Conservation (phyloP, 2,329 filamentous ascomycete genomes). For the Hypoxylon sp. region DNA sequence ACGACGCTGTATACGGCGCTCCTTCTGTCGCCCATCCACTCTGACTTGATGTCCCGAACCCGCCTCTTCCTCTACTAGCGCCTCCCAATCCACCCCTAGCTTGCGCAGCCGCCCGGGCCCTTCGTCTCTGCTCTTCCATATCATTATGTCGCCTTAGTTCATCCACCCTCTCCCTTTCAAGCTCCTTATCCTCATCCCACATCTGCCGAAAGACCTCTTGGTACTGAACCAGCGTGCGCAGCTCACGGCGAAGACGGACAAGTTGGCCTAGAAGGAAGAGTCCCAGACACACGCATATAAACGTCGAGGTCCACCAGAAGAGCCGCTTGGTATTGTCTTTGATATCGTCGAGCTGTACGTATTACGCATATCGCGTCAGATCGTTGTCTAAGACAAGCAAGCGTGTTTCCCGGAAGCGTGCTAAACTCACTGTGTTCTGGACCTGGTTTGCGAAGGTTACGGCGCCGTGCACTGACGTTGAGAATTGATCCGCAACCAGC, state of each 20-base stretch:
- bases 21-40: not conserved
- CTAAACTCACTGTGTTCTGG: constrained; percentile 24
- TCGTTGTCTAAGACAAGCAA: not conserved
- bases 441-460: constrained; percentile 1
- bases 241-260: constrained; percentile 34
- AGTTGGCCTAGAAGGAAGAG: constrained; percentile 42
- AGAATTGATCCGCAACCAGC: not conserved
- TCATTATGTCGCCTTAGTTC: constrained; percentile 21
- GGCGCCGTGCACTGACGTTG: not conserved
- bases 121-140: constrained; percentile 3
- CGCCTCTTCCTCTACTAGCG: not conserved
- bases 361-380: constrained; percentile 8
- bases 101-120: not conserved
- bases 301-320: constrained; percentile 47
- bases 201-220: constrained; percentile 43
- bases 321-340: constrained; percentile 40
- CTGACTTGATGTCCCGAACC: not conserved
- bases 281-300: constrained; percentile 35
- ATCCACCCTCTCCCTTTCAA: constrained; percentile 12
- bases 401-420: not conserved
- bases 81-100: too few species aligned
- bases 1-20: not conserved
- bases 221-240: constrained; percentile 37
- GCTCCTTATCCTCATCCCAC: constrained; percentile 45
- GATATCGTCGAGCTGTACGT: constrained; percentile 39